Evolutionary conservation across 768 basidiomycete species (phyloP).

Genomic region (Hericium erinaceus): DNA sequence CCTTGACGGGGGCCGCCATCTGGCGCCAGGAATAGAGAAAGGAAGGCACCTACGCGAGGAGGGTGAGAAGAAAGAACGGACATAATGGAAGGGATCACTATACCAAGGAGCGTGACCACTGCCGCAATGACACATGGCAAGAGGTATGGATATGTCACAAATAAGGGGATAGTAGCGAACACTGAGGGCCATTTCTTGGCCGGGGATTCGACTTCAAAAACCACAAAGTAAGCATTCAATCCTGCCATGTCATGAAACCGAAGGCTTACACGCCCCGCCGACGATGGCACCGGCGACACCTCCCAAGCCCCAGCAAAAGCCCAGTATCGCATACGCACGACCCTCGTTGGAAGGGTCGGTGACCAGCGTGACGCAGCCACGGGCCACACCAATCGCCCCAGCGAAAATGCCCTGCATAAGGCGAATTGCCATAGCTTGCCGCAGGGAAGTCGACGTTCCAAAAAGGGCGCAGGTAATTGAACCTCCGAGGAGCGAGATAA

Average conservation of each 20-base stretch:
- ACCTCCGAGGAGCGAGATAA: conserved; percentile 78
- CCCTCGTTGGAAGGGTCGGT: conserved; percentile 92
- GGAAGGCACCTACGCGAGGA: conserved; percentile 54
- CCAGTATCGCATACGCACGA: conserved; percentile 88
- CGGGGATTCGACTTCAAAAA: conserved; percentile 61
- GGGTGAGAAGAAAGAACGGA: not conserved
- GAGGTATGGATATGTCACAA: conserved; percentile 81
- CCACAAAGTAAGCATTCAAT: conserved; percentile 11
- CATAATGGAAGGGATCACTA: conserved; percentile 7
- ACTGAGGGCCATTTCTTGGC: conserved; percentile 77
- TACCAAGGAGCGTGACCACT: conserved; percentile 63
- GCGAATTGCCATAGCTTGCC: conserved; percentile 79
- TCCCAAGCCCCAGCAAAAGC: conserved; percentile 94
- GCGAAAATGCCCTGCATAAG: conserved; percentile 88
- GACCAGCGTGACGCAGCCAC: conserved; percentile 77
- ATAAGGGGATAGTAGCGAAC: conserved; percentile 58
- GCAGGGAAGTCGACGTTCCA: conserved; percentile 64
- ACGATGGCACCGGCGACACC: conserved; percentile 87
- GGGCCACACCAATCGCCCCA: conserved; percentile 90
- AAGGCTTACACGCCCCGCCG: conserved; percentile 65
- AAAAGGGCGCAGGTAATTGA: conserved; percentile 71
- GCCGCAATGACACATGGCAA: conserved; percentile 79
- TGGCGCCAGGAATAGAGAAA: conserved; percentile 81
- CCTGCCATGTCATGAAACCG: not conserved
- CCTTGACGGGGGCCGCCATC: conserved; percentile 89